These are phyloP conservation scores for Letharia lupina DNA, from an alignment of 495 filamentous ascomycete species.

Conservation along the genomic window DNA sequence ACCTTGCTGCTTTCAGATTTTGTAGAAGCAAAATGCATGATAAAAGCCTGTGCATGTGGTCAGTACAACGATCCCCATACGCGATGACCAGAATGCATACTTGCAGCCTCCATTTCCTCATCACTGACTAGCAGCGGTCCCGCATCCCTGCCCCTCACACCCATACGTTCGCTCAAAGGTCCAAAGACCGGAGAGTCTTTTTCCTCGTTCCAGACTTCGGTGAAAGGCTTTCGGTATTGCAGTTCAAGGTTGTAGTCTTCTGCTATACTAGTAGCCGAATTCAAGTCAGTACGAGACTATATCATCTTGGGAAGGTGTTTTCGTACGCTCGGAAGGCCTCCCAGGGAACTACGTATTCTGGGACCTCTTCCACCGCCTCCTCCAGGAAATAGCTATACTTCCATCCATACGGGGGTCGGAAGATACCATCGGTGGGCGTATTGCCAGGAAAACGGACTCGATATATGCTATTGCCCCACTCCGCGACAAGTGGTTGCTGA, in stretches of 20 bases:
- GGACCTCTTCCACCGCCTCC: conserved; percentile 91
- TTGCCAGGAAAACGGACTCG: conserved; percentile 74
- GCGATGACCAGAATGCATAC: conserved; percentile 32
- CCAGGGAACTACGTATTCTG: conserved; percentile 98
- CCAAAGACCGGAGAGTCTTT: conserved; percentile 72
- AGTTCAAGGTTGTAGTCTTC: conserved; percentile 95
- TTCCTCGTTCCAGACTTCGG: conserved; percentile 84
- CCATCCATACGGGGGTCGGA: conserved; percentile 94
- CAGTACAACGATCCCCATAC: not conserved
- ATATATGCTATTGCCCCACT: conserved; percentile 93
- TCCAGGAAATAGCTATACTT: conserved; percentile 93
- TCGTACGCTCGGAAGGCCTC: conserved; percentile 78
- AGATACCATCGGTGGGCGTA: conserved; percentile 66
- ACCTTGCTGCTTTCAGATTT: conserved; percentile 39
- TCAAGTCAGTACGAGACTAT: not conserved
- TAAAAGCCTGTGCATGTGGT: conserved; percentile 53
- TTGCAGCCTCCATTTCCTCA: conserved; percentile 83
- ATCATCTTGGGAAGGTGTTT: not conserved
- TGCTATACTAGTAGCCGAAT: conserved; percentile 45
- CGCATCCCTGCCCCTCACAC: conserved; percentile 62
- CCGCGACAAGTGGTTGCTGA: conserved; percentile 30
- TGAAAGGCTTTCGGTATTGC: conserved; percentile 81
- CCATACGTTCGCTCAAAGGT: conserved; percentile 85
- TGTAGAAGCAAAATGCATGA: conserved; percentile 89
- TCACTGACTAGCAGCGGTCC: conserved; percentile 60